Conservation (phyloP, 768 basidiomycete species). For the Leccinum ochraceum region DNA sequence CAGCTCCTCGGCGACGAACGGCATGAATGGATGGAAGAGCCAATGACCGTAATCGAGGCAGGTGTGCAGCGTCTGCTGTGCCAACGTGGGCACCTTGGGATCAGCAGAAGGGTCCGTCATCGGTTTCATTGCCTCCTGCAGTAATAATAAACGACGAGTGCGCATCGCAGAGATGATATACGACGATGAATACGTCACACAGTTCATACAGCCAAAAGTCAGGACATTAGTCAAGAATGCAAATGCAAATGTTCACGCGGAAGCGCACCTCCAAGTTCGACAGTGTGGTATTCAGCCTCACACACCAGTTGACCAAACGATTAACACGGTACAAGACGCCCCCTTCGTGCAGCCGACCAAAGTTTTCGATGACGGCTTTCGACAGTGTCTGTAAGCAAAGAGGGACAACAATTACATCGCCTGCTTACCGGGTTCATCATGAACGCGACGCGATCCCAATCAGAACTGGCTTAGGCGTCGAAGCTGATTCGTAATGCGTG, state of each 20-base stretch:
- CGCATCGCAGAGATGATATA: slow-evolving; percentile 8
- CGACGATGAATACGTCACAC: slow-evolving; percentile 98
- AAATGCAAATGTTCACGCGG: not conserved
- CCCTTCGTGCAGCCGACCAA: slow-evolving; percentile 88
- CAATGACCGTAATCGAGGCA: slow-evolving; percentile 26
- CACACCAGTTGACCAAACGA: slow-evolving; percentile 98
- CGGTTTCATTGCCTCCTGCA: no score
- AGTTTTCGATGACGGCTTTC: slow-evolving; percentile 85
- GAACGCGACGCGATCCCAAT: slow-evolving; percentile 41
- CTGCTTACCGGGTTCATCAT: slow-evolving; percentile 84
- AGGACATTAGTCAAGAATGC: slow-evolving; percentile 5
- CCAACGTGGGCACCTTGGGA: slow-evolving; percentile 35
- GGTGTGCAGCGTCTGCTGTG: no score
- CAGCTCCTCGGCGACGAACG: no score
- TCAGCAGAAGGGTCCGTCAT: no score
- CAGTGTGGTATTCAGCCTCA: slow-evolving; percentile 26
- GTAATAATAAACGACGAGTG: not conserved
- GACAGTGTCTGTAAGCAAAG: slow-evolving; percentile 55
- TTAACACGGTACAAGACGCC: slow-evolving; percentile 94
- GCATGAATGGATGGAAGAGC: no score
- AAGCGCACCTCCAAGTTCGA: slow-evolving; percentile 70
- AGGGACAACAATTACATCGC: not conserved
- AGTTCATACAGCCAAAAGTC: slow-evolving; percentile 98
- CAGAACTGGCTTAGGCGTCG: slow-evolving; percentile 49
- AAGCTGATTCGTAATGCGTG: slow-evolving; percentile 86